Percentiles rank a stretch among this genome's conserved stretches.
Conservation (phyloP, 768 basidiomycete species). For the Boletus vinaceobasis region DNA sequence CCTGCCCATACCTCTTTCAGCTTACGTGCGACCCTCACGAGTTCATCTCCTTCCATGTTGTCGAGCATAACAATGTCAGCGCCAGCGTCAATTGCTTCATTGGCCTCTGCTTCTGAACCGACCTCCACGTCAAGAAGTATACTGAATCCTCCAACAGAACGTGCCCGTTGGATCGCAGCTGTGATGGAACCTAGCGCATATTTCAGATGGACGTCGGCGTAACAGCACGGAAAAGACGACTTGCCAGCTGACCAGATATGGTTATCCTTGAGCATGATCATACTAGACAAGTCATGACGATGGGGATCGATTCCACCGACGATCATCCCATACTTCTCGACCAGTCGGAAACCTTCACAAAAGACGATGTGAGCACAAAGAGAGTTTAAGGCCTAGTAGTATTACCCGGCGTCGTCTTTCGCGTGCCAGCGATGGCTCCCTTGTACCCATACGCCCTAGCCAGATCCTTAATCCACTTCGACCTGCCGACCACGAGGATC, state of each 20-base stretch:
- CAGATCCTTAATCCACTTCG: slow-evolving; percentile 74
- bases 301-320: slow-evolving; percentile 96
- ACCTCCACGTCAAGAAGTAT: slow-evolving; percentile 94
- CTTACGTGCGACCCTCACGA: slow-evolving; percentile 62
- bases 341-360: slow-evolving; percentile 77
- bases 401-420: slow-evolving; percentile 92
- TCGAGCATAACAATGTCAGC: slow-evolving; percentile 96
- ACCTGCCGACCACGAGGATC: slow-evolving; percentile 46
- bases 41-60: slow-evolving; percentile 78
- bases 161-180: slow-evolving; percentile 79
- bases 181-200: slow-evolving; percentile 75
- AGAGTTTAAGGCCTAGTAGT: background rate
- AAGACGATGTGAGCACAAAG: slow-evolving; percentile 6
- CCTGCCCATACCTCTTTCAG: slow-evolving; percentile 80
- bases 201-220: slow-evolving; percentile 1
- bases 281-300: slow-evolving; percentile 93
- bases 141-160: slow-evolving; percentile 87
- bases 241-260: slow-evolving; percentile 96
- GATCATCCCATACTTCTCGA: slow-evolving; percentile 98
- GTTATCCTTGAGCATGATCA: slow-evolving; percentile 99
- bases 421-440: slow-evolving; percentile 89
- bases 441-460: slow-evolving; percentile 76
- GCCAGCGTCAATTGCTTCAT: slow-evolving; percentile 96
- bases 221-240: slow-evolving; percentile 9
- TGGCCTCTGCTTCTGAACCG: slow-evolving; percentile 80